Evolutionary conservation across 2,329 filamentous ascomycete genomes (phyloP).

Genomic region (Karstenula rhodostoma): DNA sequence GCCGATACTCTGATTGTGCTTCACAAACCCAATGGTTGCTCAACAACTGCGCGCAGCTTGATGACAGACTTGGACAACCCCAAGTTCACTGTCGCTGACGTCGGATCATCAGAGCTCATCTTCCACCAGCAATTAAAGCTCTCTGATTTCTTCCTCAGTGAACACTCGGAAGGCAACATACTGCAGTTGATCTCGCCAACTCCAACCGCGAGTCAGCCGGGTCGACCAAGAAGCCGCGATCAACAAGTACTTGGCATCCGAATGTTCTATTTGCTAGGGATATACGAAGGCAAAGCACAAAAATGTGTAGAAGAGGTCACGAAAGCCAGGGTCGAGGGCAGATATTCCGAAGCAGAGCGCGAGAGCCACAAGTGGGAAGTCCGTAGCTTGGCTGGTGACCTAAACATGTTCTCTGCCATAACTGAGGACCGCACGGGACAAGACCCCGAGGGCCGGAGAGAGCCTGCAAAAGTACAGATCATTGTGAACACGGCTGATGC

Average conservation of each 20-base stretch:
- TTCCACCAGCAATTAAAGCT: constrained; percentile 78
- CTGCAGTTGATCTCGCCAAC: constrained; percentile 72
- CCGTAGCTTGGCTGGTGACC: constrained; percentile 67
- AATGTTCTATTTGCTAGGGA: constrained; percentile 73
- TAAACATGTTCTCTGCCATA: constrained; percentile 69
- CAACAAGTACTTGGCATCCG: constrained; percentile 41
- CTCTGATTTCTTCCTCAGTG: constrained; percentile 75
- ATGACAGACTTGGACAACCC: constrained; percentile 86
- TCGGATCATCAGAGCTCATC: constrained; percentile 65
- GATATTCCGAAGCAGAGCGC: constrained; percentile 83
- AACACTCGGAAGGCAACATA: constrained; percentile 66
- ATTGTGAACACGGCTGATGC: constrained; percentile 75
- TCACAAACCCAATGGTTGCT: constrained; percentile 71
- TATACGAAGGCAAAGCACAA: constrained; percentile 78
- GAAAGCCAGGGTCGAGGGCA: constrained; percentile 84
- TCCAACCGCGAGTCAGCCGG: constrained; percentile 34
- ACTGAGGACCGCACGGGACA: constrained; percentile 74
- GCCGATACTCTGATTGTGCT: constrained; percentile 81
- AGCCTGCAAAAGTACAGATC: constrained; percentile 74
- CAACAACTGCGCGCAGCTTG: constrained; percentile 76
- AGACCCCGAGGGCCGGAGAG: constrained; percentile 69
- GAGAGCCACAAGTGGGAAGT: constrained; percentile 84
- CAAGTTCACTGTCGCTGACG: constrained; percentile 52
- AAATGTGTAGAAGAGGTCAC: constrained; percentile 85
- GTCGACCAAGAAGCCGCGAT: constrained; percentile 44